Evolutionary conservation across 768 basidiomycete genomes (phyloP), one percentile per base, ranked within the genome.

Genomic region (Boletus rubroflammeus): DNA sequence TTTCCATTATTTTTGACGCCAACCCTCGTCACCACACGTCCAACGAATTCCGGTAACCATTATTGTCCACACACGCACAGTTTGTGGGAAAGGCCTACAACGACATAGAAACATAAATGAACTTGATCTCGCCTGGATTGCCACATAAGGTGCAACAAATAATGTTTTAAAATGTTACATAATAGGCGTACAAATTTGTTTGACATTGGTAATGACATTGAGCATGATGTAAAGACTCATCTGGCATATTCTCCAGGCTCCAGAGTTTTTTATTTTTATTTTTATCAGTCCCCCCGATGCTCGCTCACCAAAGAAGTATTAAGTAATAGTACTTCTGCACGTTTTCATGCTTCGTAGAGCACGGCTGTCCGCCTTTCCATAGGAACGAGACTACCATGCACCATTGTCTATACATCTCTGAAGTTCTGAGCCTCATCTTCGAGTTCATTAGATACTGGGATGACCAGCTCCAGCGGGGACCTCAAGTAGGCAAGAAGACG

Each of bases 351-450:
- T 38, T 17, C 35, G 15, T 3, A 14, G 34, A 7, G 6, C 25
- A n/a, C 14, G 47, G 34, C n/a, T 26, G 17, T 8, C 34, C 47
- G 17, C 7, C 25, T 36, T 32, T 23, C 28, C 28, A 2, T 19
- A 29, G 26, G 26, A 29, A 7, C 43, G 2, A 44, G 31, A 36
- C 34, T 2, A 25, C 23, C 29, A 97, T 76, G 14, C 92, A 62
- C 29, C 45, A 36, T 21, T 62, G 47, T 58, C 45, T 61, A 17
- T 29, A 6, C 31, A 43, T 62, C 36, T 46, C 51, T 23, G 60
- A 61, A n/a, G n/a, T 61, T 5, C 48, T 62, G n/a, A 3, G 0
- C n/a, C 45, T 54, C 43, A 38, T 53, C 51, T 48, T 61, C 31
- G 11, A 53, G 9, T 50, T 26, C 28, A 31, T 43, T 7, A 8